These are phyloP conservation scores for Pichia kudriavzevii DNA, from an alignment of 1,139 yeast genomes.

Conservation along the genomic window DNA sequence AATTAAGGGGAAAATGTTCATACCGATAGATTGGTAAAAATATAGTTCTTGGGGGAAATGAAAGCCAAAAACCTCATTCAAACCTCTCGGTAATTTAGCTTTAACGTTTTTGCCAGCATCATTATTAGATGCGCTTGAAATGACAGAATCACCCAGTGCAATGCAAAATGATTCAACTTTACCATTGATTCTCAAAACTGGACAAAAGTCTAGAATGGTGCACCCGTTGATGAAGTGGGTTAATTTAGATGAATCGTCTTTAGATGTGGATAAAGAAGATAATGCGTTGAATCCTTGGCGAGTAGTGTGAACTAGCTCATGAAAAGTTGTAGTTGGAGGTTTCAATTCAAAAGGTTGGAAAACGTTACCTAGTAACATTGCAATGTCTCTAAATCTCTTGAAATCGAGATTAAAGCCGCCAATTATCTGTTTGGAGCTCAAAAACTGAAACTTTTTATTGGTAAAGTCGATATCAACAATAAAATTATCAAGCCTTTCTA, in stretches of 20 bases:
- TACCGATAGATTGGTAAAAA: slow-evolving; percentile 75
- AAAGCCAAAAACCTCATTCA: slow-evolving; percentile 78
- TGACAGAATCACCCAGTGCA: slow-evolving; percentile 15
- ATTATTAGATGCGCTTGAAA: slow-evolving; percentile 8
- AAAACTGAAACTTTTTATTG: slow-evolving; percentile 51
- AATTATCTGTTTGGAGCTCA: slow-evolving; percentile 54
- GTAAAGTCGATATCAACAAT: slow-evolving; percentile 67
- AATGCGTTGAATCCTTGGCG: slow-evolving; percentile 1
- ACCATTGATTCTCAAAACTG: slow-evolving; percentile 66
- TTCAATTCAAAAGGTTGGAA: slow-evolving; percentile 45
- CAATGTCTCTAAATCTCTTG: slow-evolving; percentile 66
- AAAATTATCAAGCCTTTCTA: slow-evolving; percentile 56
- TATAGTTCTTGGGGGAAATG: slow-evolving; percentile 81
- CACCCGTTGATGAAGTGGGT: slow-evolving; percentile 44
- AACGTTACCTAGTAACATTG: slow-evolving; percentile 72
- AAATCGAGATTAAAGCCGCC: slow-evolving; percentile 52
- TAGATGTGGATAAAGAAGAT: slow-evolving; percentile 1
- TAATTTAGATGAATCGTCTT: slow-evolving; percentile 3
- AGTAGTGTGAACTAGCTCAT: slow-evolving; percentile 1
- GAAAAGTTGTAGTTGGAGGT: slow-evolving; percentile 1
- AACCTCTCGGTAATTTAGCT: slow-evolving; percentile 55
- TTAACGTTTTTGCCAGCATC: slow-evolving; percentile 7
- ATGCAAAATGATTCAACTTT: slow-evolving; percentile 48
- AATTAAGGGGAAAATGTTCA: slow-evolving; percentile 56
- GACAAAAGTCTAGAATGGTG: slow-evolving; percentile 50